Conservation (phyloP, 139 green algal species). For the Haematococcus lacustris region DNA sequence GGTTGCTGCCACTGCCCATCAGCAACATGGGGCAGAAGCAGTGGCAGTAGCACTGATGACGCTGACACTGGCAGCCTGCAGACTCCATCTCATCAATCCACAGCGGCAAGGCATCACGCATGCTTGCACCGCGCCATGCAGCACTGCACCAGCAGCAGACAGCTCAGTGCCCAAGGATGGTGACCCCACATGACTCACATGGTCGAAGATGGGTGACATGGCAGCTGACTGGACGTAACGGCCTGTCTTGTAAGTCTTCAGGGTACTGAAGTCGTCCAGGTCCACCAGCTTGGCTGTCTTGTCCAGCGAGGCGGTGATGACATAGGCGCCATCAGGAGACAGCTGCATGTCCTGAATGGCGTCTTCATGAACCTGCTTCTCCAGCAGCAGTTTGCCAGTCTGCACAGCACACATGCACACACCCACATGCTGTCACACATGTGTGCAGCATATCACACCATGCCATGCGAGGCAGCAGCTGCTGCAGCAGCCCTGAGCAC, state of each 20-base stretch:
- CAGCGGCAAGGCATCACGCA: too few relatives aligned
- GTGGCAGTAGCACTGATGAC: too few relatives aligned
- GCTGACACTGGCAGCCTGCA: too few relatives aligned
- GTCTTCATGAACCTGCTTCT: slow-evolving; percentile 72
- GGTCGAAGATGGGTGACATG: slow-evolving; percentile 88
- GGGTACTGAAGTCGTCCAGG: slow-evolving; percentile 56
- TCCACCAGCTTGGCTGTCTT: slow-evolving; percentile 88
- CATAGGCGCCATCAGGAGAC: slow-evolving; percentile 73
- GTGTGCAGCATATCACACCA: too few relatives aligned
- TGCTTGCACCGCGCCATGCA: too few relatives aligned
- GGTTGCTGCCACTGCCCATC: too few relatives aligned
- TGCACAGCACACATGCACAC: too few relatives aligned
- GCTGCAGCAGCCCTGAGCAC: too few relatives aligned
- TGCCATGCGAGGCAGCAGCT: too few relatives aligned
- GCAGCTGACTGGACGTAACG: slow-evolving; percentile 83
- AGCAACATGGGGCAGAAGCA: too few relatives aligned
- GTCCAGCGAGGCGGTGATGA: slow-evolving; percentile 91
- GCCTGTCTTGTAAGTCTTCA: slow-evolving; percentile 90
- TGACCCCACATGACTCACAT: slow-evolving; percentile 49
- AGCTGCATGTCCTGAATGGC: slow-evolving; percentile 76
- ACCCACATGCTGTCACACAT: too few relatives aligned
- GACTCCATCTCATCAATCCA: too few relatives aligned
- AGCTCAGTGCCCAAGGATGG: neutral
- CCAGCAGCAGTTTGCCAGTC: slow-evolving; percentile 55
- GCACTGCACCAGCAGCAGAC: neutral